These are phyloP conservation scores for Wickerhamiella vanderwaltii DNA, from an alignment of 805 yeast genomes.

Conservation along the genomic window DNA sequence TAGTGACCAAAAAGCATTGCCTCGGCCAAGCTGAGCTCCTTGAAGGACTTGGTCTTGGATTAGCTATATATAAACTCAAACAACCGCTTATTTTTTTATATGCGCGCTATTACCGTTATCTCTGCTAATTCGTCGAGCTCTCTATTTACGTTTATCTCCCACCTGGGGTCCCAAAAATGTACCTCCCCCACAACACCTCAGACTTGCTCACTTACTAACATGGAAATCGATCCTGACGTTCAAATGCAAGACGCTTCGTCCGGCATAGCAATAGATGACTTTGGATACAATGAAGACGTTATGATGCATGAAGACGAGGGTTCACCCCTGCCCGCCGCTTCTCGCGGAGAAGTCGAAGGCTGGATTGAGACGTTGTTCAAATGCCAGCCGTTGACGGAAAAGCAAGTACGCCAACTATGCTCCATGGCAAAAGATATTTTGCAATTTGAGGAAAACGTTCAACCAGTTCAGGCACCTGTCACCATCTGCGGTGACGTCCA, in stretches of 20 bases:
- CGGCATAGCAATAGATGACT: conserved; percentile 12
- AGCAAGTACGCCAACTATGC: conserved; percentile 68
- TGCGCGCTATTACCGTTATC: no score
- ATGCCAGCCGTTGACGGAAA: conserved; percentile 78
- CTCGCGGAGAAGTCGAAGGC: conserved; percentile 56
- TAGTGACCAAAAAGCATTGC: no score
- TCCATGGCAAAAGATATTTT: conserved; percentile 85
- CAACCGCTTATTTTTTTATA: no score
- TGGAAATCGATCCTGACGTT: conserved; percentile 32
- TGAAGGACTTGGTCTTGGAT: no score
- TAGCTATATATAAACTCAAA: no score
- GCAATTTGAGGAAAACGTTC: conserved; percentile 86
- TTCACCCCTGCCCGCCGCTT: conserved; percentile 33
- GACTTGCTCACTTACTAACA: conserved; percentile 7
- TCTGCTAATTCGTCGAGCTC: no score
- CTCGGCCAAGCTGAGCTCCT: no score
- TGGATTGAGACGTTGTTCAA: conserved; percentile 78
- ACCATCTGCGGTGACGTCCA: conserved; percentile 97
- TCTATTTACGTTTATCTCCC: no score
- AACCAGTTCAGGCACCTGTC: conserved; percentile 89
- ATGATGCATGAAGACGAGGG: conserved; percentile 10
- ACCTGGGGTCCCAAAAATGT: no score
- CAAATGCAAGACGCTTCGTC: conserved; percentile 29
- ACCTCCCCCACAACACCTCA: background rate
- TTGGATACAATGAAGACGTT: conserved; percentile 5